Percentiles rank a stretch among this genome's conserved stretches.
Evolutionary conservation across 768 basidiomycete genomes (phyloP).

Genomic region (Boletus sensibilis): DNA sequence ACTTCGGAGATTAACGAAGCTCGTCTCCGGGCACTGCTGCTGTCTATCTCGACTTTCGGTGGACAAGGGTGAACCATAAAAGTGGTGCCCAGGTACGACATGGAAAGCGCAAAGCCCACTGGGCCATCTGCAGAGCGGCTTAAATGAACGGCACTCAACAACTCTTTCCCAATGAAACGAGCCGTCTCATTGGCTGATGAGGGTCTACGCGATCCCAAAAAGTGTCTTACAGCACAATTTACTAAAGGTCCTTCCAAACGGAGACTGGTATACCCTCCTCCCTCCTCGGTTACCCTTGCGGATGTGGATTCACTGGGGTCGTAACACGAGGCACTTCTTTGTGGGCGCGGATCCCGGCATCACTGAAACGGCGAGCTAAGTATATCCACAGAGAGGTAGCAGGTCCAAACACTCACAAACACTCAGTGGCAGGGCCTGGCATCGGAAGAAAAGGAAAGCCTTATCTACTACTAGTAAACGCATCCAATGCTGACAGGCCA

Average conservation of each 20-base stretch:
- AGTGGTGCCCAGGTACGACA: not conserved
- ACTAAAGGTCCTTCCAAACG: too few species aligned
- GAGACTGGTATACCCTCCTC: too few species aligned
- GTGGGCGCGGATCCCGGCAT: constrained; percentile 9
- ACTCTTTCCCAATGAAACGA: too few species aligned
- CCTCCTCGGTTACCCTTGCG: too few species aligned
- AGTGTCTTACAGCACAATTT: too few species aligned
- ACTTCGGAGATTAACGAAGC: not conserved
- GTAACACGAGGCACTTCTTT: constrained; percentile 3
- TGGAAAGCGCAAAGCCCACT: not conserved
- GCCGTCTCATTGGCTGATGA: too few species aligned
- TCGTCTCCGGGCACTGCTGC: not conserved
- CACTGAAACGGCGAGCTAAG: not conserved
- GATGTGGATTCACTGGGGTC: not conserved
- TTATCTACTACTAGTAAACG: too few species aligned
- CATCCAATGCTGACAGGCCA: not conserved
- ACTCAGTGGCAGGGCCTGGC: not conserved
- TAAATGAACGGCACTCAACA: too few species aligned
- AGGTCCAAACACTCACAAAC: not conserved
- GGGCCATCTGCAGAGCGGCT: too few species aligned
- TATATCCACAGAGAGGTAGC: not conserved
- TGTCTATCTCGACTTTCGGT: not conserved
- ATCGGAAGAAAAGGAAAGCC: not conserved
- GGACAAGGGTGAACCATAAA: too few species aligned
- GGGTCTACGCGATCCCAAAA: too few species aligned